phyloP scores from a whole-genome alignment of 441 rosid species.

The Arabidopsis lyrata region DNA sequence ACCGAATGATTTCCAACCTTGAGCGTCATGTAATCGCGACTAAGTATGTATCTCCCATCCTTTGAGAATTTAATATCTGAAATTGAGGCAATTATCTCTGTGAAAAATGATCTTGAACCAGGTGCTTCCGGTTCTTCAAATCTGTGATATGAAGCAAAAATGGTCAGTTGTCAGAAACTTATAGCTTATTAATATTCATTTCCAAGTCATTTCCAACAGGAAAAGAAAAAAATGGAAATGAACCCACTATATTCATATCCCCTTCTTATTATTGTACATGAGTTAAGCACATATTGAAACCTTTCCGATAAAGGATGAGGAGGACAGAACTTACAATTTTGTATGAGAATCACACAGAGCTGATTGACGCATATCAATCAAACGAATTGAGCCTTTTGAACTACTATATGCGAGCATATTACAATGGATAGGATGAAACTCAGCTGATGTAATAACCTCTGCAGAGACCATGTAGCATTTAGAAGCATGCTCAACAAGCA shows the following conservation, averaged over 20 bases:
- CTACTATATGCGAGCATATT: slow-evolving; percentile 95
- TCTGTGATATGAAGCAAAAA: slow-evolving; percentile 54
- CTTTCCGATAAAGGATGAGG: slow-evolving; percentile 13
- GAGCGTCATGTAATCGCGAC: slow-evolving; percentile 99
- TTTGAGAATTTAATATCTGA: slow-evolving; percentile 94
- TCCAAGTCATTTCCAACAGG: slow-evolving; percentile 14
- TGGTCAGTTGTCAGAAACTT: slow-evolving; percentile 24
- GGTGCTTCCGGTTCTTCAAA: slow-evolving; percentile 97
- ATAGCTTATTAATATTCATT: slow-evolving; percentile 12
- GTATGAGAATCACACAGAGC: slow-evolving; percentile 84
- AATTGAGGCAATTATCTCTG: slow-evolving; percentile 98
- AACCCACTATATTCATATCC: slow-evolving; percentile 5
- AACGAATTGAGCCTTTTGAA: slow-evolving; percentile 98
- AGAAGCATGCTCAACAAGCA: slow-evolving; percentile 31
- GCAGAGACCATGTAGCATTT: slow-evolving; percentile 46
- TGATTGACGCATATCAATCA: slow-evolving; percentile 97
- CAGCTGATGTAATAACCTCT: slow-evolving; percentile 99
- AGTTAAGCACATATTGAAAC: not conserved
- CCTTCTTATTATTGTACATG: not conserved
- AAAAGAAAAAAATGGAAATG: not conserved
- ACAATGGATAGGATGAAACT: slow-evolving; percentile 95
- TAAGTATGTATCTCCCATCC: slow-evolving; percentile 92
- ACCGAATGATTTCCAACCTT: slow-evolving; percentile 60
- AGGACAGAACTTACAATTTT: slow-evolving; percentile 50
- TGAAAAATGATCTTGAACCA: slow-evolving; percentile 92